Base-by-base conservation (phyloP, 495 filamentous ascomycete genomes). In the Aspergillus leporis region DNA sequence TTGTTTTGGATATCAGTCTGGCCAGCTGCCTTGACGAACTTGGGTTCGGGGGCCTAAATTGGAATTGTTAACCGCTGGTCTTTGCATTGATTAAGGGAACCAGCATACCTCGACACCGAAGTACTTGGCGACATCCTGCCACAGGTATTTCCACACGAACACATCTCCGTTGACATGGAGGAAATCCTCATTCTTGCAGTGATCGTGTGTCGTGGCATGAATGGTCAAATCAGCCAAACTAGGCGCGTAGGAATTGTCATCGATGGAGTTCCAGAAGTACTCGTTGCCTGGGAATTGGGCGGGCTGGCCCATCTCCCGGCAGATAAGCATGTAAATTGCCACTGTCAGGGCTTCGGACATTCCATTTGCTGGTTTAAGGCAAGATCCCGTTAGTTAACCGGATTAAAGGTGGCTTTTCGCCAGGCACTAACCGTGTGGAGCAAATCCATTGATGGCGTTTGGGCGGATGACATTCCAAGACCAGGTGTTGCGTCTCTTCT, bases 391-490 rank as follows among this genome's bases (percentile, higher is more conserved):
- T 18, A 50, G 32, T 2, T 25, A 43, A n/a, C n/a, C n/a, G n/a
- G n/a, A n/a, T n/a, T n/a, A n/a, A n/a, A n/a, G n/a, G n/a, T n/a
- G n/a, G n/a, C n/a, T n/a, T n/a, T n/a, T n/a, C n/a, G n/a, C n/a
- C n/a, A n/a, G 31, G 43, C 22, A 56, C 58, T 32, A 21, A 69
- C 66, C 63, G 58, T 62, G 57, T 14, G 64, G 64, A 7, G 64
- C 56, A 51, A 52, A 70, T 1, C 68, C 67, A 32, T 63, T 66
- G 43, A 74, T 72, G 7, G 64, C 67, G 51, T 69, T 63, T 1
- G 68, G 70, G 0, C 68, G 64, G 36, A 73, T 69, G 8, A 74
- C 49, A 57, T 74, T 74, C 47, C 54, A 72, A 28, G 66, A 56
- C 71, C 71, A 74, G 1, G 51, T 43, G 12, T 58, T 56, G 10